A percentile compares a stretch with the other conserved stretches of the same genome.
These are phyloP conservation scores for Henckelia pumila DNA, from an alignment of 257 asterid species.

Conservation along the genomic window DNA sequence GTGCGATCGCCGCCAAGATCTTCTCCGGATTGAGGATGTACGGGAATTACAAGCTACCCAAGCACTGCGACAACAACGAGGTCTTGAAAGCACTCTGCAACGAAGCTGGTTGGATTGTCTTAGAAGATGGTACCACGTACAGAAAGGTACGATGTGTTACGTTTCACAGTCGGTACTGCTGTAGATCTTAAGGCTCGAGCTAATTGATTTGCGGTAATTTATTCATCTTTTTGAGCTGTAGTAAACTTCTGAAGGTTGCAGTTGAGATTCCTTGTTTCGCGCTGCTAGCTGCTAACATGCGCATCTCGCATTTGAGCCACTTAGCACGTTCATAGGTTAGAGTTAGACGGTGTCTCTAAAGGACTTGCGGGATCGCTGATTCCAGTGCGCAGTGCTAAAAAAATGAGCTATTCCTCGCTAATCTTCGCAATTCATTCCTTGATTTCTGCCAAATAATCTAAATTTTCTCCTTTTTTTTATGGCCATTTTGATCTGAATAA, in stretches of 20 bases:
- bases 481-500: constrained; percentile 12
- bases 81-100: constrained; percentile 88
- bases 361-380: constrained; percentile 15
- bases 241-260: constrained; percentile 18
- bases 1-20: constrained; percentile 97
- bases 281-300: constrained; percentile 33
- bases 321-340: constrained; percentile 30
- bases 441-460: no score
- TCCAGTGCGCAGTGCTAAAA: constrained; percentile 24
- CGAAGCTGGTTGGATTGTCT: constrained; percentile 95
- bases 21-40: constrained; percentile 86
- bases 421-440: not conserved
- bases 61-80: constrained; percentile 96
- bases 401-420: constrained; percentile 35
- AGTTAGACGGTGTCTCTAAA: constrained; percentile 12
- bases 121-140: constrained; percentile 90
- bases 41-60: constrained; percentile 87
- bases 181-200: constrained; percentile 30
- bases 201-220: constrained; percentile 13
- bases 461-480: no score
- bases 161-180: not conserved
- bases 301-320: constrained; percentile 31
- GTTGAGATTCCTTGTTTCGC: not conserved
- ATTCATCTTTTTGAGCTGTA: constrained; percentile 6
- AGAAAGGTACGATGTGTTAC: constrained; percentile 62